Conservation (phyloP, 306 rosid genomes). For the Prinsepia uniflora region DNA sequence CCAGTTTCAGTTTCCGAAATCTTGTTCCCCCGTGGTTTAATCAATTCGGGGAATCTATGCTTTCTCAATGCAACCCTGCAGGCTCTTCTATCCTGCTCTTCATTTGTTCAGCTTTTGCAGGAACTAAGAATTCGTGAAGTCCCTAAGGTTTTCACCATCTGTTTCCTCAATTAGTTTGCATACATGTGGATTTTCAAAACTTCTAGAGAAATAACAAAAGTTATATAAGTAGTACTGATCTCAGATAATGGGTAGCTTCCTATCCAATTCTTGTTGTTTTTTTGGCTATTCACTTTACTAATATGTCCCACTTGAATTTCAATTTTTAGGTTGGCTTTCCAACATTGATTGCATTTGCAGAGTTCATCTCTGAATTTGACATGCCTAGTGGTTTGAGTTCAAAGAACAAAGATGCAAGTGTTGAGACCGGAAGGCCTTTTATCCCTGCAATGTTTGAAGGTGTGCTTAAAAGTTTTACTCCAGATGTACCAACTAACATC, state of each 20-base stretch:
- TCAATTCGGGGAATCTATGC: slow-evolving; percentile 85
- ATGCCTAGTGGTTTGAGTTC: slow-evolving; percentile 44
- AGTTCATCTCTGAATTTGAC: slow-evolving; percentile 66
- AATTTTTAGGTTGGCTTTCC: slow-evolving; percentile 67
- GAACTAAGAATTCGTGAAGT: slow-evolving; percentile 53
- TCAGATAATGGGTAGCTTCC: slow-evolving; percentile 11
- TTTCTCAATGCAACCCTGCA: slow-evolving; percentile 87
- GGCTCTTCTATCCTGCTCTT: slow-evolving; percentile 86
- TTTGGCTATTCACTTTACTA: neutral
- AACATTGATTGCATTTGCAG: slow-evolving; percentile 67
- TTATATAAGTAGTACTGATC: neutral
- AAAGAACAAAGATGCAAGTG: slow-evolving; percentile 42
- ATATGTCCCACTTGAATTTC: slow-evolving; percentile 11
- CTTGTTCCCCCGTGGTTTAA: slow-evolving; percentile 72
- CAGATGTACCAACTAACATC: slow-evolving; percentile 60
- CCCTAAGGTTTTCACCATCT: slow-evolving; percentile 54
- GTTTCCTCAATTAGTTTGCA: neutral
- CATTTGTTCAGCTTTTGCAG: slow-evolving; percentile 72
- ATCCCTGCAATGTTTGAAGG: slow-evolving; percentile 80
- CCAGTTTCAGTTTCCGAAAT: slow-evolving; percentile 29
- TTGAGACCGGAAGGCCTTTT: slow-evolving; percentile 73
- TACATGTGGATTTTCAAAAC: slow-evolving; percentile 8
- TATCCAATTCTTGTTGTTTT: neutral
- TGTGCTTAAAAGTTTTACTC: slow-evolving; percentile 65
- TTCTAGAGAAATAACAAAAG: neutral